Evolutionary conservation across 148 eudicot genomes (phyloP), one percentile per base, ranked within the genome.

Genomic region (Agrostemma githago): DNA sequence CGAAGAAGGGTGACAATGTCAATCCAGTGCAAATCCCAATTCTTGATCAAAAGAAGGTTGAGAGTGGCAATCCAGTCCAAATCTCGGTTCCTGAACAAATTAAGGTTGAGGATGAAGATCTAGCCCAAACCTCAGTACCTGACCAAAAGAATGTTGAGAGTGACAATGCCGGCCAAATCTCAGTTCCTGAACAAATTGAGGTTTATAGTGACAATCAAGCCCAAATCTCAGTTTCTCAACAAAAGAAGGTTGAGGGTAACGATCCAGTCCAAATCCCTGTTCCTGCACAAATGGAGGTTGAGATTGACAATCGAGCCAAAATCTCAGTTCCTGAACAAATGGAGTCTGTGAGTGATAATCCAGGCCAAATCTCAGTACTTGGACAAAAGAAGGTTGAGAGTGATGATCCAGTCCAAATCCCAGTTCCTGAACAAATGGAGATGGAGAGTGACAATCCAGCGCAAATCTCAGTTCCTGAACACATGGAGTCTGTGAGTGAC

Each of bases 361-460:
- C 41, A 70, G 70, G 20, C n/a, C 20, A 2, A 15, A 42, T 20
- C 9, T 40, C 75, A 12, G 58, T 72, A 20, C 57, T 58, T 41
- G 67, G 62, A 72, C 7, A 53, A 19, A 62, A 34, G 10, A 65
- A 48, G 77, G 70, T 26, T 37, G 70, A 63, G 19, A 48, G 59
- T 16, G 40, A 63, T 38, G 51, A 37, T 39, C 34, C 62, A 20
- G 64, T 0, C 34, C 34, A 26, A 26, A 26, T 20, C 26, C 1
- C 63, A 60, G 63, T n/a, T 0, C 38, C 38, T 6, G 37, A 26
- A 19, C 5, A 2, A 61, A 54, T 12, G 11, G 0, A 54, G 9
- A 8, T 54, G 6, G 59, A 54, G 9, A 54, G 15, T 57, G 61
- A 57, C 61, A 57, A 57, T 16, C 17, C 61, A 10, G 61, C 15